Evolutionary conservation across 768 basidiomycete genomes (phyloP), one percentile per base, ranked within the genome.

Genomic region (Suillus luteus): DNA sequence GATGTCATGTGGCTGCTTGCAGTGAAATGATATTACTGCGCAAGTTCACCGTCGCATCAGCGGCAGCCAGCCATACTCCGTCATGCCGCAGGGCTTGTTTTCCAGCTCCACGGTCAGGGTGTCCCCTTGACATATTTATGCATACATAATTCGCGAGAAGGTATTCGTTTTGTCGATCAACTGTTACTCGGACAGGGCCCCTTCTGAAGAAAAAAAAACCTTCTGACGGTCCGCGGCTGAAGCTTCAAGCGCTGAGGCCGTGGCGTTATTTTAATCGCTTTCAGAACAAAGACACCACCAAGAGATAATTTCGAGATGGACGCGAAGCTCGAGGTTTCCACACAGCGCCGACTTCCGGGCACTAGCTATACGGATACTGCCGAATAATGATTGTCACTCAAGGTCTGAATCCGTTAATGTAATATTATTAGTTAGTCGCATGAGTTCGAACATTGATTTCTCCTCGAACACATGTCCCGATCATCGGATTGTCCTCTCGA

Each of bases 401-500:
- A 15, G 10, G 24, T 57, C 38, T 57, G 55, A 57, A 38, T 57
- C 24, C 10, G 17, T 31, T 19, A 27, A 43, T 58, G 24, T 58
- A 40, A 43, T 58, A 41, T 41, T 41, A 58, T 58, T 41, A 54
- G 52, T 54, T 54, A 19, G 10, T 19, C 19, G 31, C 1, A 24
- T 49, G 14, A 24, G 24, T 3, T 49, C 22, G 14, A 14, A 27
- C 7, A 8, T 24, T 11, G n/a, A 54, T 55, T 55, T 37, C 24
- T 58, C 38, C 57, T 58, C 57, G 57, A 58, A 17, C 57, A 31
- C 57, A 58, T 58, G 57, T 41, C 57, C 52, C 38, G 57, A 38
- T 58, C 10, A 43, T 41, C 57, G 57, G 57, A 41, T 15, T 58
- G 24, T 0, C 57, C 17, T 58, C 38, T 38, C 9, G 15, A 17